Evolutionary conservation across 2,329 filamentous ascomycete species (phyloP).

Genomic region (Fusarium anguioides): DNA sequence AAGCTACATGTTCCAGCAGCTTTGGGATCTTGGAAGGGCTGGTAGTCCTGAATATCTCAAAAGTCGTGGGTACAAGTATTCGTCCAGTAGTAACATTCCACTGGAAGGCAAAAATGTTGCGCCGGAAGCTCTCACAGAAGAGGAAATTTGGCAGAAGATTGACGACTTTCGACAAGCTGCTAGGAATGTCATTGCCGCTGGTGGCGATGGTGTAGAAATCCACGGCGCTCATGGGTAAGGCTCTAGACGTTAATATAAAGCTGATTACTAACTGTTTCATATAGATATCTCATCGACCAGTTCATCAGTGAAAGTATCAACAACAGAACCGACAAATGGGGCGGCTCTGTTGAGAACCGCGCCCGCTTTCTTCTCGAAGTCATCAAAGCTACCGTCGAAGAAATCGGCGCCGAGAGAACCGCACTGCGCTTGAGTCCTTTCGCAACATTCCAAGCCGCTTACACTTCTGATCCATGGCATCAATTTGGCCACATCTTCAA

Average conservation of each 20-base stretch:
- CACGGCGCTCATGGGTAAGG: conserved; percentile 65
- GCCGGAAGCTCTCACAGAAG: conserved; percentile 61
- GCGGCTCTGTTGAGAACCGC: conserved; percentile 65
- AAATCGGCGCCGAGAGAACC: conserved; percentile 61
- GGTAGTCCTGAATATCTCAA: conserved; percentile 29
- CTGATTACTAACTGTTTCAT: rapidly evolving
- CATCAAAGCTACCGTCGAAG: conserved; percentile 53
- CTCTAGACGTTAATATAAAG: rapidly evolving
- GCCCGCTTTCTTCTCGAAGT: conserved; percentile 63
- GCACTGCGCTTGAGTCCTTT: conserved; percentile 69
- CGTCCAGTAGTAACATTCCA: conserved; percentile 39
- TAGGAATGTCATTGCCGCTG: conserved; percentile 68
- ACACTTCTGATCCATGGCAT: conserved; percentile 45
- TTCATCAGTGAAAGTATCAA: conserved; percentile 67
- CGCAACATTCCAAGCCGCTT: conserved; percentile 46
- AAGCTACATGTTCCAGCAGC: conserved; percentile 70
- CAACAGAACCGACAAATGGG: conserved; percentile 64
- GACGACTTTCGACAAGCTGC: conserved; percentile 66
- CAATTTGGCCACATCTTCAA: conserved; percentile 46
- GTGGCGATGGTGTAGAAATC: conserved; percentile 77
- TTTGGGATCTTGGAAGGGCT: conserved; percentile 72
- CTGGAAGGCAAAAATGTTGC: conserved; percentile 38
- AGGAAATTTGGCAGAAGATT: conserved; percentile 74
- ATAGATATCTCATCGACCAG: conserved; percentile 66
- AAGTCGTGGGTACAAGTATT: conserved; percentile 44